Conservation (phyloP, 352 stramenopile species). For the Phytophthora agathidicida region DNA sequence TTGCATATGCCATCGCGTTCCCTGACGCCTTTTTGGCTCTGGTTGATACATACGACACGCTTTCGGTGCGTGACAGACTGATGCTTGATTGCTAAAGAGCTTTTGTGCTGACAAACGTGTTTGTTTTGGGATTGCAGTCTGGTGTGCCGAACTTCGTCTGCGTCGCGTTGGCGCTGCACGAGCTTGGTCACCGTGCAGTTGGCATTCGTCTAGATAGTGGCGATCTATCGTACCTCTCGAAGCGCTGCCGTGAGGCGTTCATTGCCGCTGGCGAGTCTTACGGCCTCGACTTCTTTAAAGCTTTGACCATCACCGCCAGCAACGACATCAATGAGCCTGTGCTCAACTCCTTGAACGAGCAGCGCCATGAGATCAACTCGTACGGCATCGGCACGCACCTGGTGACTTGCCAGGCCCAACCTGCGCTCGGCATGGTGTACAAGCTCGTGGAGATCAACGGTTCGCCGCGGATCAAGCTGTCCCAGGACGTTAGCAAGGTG, state of each 20-base stretch:
- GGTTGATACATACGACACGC: constrained; percentile 99
- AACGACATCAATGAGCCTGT: constrained; percentile 99
- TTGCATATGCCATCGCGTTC: constrained; percentile 98
- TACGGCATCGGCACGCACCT: constrained; percentile 96
- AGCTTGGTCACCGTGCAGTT: constrained; percentile 89
- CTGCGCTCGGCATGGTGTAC: constrained; percentile 99
- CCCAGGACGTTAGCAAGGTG: constrained; percentile 96
- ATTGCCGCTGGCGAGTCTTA: constrained; percentile 56
- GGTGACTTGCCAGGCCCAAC: constrained; percentile 98
- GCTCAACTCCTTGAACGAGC: constrained; percentile 94
- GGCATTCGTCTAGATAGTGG: constrained; percentile 98
- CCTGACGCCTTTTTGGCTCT: constrained; percentile 96
- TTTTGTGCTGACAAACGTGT: constrained; percentile 17
- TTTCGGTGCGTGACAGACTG: constrained; percentile 64
- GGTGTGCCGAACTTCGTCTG: constrained; percentile 97
- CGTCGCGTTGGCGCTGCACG: constrained; percentile 94
- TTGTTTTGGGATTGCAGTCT: constrained; percentile 56
- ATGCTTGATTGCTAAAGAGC: not conserved
- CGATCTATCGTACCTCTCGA: constrained; percentile 97
- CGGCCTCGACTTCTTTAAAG: constrained; percentile 79
- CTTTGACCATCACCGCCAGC: constrained; percentile 94
- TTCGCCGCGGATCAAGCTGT: constrained; percentile 97
- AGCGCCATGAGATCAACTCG: constrained; percentile 95
- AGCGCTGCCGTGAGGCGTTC: constrained; percentile 80
- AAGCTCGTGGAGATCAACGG: constrained; percentile 99